Percentiles rank a stretch among this genome's conserved stretches.
These are phyloP conservation scores for Groenewaldozyma tartarivorans DNA, from an alignment of 805 yeast species.

Conservation along the genomic window DNA sequence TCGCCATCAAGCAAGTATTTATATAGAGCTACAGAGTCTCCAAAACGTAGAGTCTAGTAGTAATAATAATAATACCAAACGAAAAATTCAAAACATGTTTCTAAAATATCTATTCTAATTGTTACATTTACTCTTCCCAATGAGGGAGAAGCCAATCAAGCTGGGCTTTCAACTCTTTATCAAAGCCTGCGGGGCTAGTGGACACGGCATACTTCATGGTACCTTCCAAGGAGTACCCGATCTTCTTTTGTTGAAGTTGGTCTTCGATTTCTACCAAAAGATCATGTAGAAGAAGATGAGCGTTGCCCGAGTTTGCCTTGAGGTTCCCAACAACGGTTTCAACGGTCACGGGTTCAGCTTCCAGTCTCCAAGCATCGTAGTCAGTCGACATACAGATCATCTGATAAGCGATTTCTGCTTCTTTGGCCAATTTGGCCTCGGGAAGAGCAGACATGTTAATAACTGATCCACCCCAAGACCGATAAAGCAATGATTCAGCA, in stretches of 20 bases:
- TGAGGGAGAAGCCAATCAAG: conserved; percentile 77
- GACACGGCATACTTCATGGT: conserved; percentile 74
- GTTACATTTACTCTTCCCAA: not conserved
- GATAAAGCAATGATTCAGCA: conserved; percentile 86
- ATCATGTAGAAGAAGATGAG: conserved; percentile 63
- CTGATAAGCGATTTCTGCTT: conserved; percentile 93
- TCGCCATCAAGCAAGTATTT: conserved; percentile 9
- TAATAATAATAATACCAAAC: too few relatives aligned
- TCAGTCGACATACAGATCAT: conserved; percentile 99
- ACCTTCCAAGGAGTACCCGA: conserved; percentile 66
- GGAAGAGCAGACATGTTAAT: conserved; percentile 97
- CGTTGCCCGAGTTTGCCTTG: conserved; percentile 79
- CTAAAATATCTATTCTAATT: too few relatives aligned
- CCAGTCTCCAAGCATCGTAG: conserved; percentile 96
- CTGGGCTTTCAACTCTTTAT: conserved; percentile 61
- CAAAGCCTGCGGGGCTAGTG: conserved; percentile 65
- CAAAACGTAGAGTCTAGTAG: too few relatives aligned
- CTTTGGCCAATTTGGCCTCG: conserved; percentile 95
- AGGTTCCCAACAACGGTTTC: conserved; percentile 90
- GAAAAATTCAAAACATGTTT: too few relatives aligned
- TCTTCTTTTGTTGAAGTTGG: conserved; percentile 42
- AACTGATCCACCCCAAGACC: conserved; percentile 84
- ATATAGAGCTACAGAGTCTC: conserved; percentile 6
- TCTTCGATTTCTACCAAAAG: conserved; percentile 59
- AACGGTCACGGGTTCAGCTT: conserved; percentile 95